These are phyloP conservation scores for Beauveria sp. DNA, from an alignment of 2,329 filamentous ascomycete species.

Conservation along the genomic window DNA sequence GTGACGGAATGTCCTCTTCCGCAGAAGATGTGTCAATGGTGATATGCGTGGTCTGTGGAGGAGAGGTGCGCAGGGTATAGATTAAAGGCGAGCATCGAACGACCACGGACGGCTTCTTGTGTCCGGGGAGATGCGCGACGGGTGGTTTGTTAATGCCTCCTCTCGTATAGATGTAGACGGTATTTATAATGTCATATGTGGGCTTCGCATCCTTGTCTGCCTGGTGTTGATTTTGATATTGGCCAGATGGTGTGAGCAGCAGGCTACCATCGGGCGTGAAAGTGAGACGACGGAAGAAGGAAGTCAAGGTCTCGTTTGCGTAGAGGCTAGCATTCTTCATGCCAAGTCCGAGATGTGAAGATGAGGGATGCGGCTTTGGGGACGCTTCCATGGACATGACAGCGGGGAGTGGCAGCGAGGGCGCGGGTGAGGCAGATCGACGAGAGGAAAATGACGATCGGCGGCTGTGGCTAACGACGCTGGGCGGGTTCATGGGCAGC, in stretches of 20 bases:
- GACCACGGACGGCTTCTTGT: constrained; percentile 96
- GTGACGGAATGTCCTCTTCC: constrained; percentile 72
- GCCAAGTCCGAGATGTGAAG: constrained; percentile 47
- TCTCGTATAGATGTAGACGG: constrained; percentile 95
- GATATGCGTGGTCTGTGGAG: constrained; percentile 72
- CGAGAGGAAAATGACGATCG: constrained; percentile 89
- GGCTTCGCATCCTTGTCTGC: constrained; percentile 59
- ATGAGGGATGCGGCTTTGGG: constrained; percentile 61
- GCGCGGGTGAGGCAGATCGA: constrained; percentile 85
- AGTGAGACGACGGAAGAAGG: constrained; percentile 87
- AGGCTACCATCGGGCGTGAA: constrained; percentile 95
- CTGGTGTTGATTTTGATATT: constrained; percentile 78
- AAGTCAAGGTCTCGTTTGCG: constrained; percentile 92
- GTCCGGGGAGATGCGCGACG: constrained; percentile 86
- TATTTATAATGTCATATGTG: constrained; percentile 84
- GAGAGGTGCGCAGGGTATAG: constrained; percentile 68
- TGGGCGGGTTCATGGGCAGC: constrained; percentile 92
- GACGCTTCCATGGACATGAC: constrained; percentile 92
- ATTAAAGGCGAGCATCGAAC: constrained; percentile 88
- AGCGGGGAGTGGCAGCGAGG: constrained; percentile 85
- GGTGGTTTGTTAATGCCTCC: constrained; percentile 96
- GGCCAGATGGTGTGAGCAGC: constrained; percentile 87
- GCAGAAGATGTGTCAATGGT: constrained; percentile 88
- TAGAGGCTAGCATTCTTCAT: constrained; percentile 85
- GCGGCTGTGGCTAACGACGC: constrained; percentile 79